These are phyloP conservation scores for Puccinia horiana DNA, from an alignment of 1,284 basidiomycete species.

Conservation along the genomic window DNA sequence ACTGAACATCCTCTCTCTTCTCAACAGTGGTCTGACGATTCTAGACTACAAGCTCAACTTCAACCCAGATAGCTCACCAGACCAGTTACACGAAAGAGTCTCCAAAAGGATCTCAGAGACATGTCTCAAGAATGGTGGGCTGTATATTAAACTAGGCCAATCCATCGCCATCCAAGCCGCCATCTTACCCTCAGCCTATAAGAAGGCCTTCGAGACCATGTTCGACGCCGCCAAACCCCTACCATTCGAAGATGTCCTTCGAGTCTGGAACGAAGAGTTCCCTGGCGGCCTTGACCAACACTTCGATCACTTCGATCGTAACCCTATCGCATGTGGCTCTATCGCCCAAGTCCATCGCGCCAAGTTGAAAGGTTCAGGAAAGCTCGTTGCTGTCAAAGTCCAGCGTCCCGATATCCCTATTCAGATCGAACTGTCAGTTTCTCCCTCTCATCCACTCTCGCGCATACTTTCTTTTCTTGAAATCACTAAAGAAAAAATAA, in stretches of 20 bases:
- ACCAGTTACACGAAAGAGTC: slow-evolving; percentile 74
- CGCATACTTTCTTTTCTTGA: not conserved
- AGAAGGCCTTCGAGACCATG: slow-evolving; percentile 74
- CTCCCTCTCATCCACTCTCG: not conserved
- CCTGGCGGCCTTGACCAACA: slow-evolving; percentile 68
- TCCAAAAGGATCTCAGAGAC: slow-evolving; percentile 74
- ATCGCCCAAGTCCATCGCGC: slow-evolving; percentile 87
- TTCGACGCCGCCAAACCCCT: slow-evolving; percentile 85
- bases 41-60: slow-evolving; percentile 74
- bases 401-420: slow-evolving; percentile 81
- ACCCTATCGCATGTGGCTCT: slow-evolving; percentile 77
- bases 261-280: slow-evolving; percentile 73
- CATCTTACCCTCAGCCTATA: slow-evolving; percentile 75
- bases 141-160: slow-evolving; percentile 84
- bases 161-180: slow-evolving; percentile 75
- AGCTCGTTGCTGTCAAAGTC: slow-evolving; percentile 80
- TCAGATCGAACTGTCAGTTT: slow-evolving; percentile 68
- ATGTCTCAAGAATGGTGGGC: slow-evolving; percentile 75
- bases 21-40: slow-evolving; percentile 10
- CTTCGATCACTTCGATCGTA: slow-evolving; percentile 73
- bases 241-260: slow-evolving; percentile 69
- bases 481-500: too few species aligned
- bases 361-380: slow-evolving; percentile 62
- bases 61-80: slow-evolving; percentile 65
- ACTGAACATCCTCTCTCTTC: not conserved